Evolutionary conservation across 495 filamentous ascomycete genomes (phyloP), one percentile per base, ranked within the genome.

Genomic region (Penicillium herquei): DNA sequence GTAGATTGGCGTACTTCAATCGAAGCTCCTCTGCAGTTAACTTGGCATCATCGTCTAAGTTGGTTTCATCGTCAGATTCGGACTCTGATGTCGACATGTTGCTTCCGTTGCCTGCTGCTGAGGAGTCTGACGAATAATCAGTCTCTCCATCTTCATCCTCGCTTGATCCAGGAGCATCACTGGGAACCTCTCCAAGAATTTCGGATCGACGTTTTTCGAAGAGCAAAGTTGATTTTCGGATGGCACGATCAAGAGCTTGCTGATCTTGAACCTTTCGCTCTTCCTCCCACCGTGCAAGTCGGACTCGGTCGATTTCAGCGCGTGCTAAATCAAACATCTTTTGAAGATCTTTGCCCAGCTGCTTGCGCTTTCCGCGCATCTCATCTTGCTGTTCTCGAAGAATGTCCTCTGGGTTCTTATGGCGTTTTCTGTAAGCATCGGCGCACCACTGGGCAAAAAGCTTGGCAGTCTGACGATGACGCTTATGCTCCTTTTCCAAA

Each of bases 221-320:
- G 56, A 69, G 81, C 74, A 69, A 74, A 18, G 78, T 85, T 9
- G 80, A 81, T 42, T 89, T 79, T 59, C 89, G 90, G 45, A 96
- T 86, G 17, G 90, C 90, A 64, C 90, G 83, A 58, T 95, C 90
- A 54, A 96, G 74, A 7, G 88, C 87, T 61, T 90, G 84, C 63
- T 92, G 90, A 51, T 91, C 88, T 57, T 86, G 78, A 17, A 82
- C 84, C 65, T 93, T 88, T 65, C 94, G 87, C 66, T 94, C 87
- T 47, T 87, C 89, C 65, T 96, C 88, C 90, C 90, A 96, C 39
- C 84, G 84, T 43, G 83, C 80, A 33, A 92, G 59, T 4, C 90
- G 84, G 35, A 77, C 75, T 47, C 84, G 81, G 62, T 95, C 89
- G 39, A 96, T 84, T 56, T 95, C 87, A 1, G 77, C 78, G 54